phyloP scores from a whole-genome alignment of 2,329 filamentous ascomycete species.

The Aspergillus novoparasiticus region DNA sequence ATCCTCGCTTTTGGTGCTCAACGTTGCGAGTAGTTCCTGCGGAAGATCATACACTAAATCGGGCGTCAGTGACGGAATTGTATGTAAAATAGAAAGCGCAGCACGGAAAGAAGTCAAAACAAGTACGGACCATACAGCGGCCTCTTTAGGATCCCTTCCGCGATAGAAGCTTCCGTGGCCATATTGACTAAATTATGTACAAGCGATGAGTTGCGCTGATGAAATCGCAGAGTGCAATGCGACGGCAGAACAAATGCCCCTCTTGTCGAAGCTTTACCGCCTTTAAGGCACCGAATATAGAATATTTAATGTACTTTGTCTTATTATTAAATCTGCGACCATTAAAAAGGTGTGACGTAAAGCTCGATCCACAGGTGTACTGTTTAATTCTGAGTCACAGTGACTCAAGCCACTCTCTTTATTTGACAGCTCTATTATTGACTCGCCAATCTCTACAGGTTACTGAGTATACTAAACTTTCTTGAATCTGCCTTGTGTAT shows the following conservation, averaged over 20 bases:
- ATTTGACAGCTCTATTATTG: neutral
- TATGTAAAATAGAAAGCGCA: neutral
- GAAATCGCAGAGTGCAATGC: neutral
- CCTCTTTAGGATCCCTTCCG: slow-evolving; percentile 48
- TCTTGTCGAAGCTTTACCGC: slow-evolving; percentile 1
- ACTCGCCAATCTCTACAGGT: neutral
- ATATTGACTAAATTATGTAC: slow-evolving; percentile 10
- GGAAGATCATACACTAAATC: slow-evolving; percentile 80
- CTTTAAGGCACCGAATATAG: neutral
- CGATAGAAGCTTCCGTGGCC: slow-evolving; percentile 24
- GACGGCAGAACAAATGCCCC: slow-evolving; percentile 4
- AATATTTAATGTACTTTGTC: neutral
- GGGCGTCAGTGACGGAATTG: slow-evolving; percentile 20
- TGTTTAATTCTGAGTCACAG: neutral
- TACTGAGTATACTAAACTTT: neutral
- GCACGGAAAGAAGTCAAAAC: neutral
- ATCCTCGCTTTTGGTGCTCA: slow-evolving; percentile 60
- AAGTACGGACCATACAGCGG: slow-evolving; percentile 51
- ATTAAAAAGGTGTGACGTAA: neutral
- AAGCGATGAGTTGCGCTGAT: neutral
- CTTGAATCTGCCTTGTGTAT: too few relatives aligned
- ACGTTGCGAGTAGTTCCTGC: slow-evolving; percentile 67
- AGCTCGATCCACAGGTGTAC: neutral
- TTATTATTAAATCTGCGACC: neutral
- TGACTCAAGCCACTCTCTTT: neutral